A percentile compares a stretch with the other conserved stretches of the same genome.
These are phyloP conservation scores for Bryoerythrophyllum caledonicum DNA, from an alignment of 225 moss, liverwort and hornwort genomes.

Conservation along the genomic window DNA sequence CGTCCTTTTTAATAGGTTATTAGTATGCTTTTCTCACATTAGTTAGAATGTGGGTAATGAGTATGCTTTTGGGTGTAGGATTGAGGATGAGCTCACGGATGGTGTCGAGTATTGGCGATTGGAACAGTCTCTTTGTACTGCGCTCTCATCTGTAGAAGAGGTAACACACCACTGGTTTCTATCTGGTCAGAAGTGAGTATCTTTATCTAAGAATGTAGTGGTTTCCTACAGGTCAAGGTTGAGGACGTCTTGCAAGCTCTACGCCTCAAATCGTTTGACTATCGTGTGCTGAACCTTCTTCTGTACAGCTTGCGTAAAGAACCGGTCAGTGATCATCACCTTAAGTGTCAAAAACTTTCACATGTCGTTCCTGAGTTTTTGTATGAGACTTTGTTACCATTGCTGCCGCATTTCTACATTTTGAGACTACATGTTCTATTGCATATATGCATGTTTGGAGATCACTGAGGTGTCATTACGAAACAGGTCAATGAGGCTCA, in stretches of 20 bases:
- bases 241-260: slow-evolving; percentile 76
- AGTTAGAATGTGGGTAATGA: no score
- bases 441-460: neutral
- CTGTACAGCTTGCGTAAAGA: slow-evolving; percentile 59
- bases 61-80: slow-evolving; percentile 35
- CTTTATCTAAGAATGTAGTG: slow-evolving; percentile 1
- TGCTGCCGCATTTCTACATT: neutral
- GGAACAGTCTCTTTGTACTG: slow-evolving; percentile 72
- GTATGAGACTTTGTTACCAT: neutral
- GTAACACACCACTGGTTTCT: slow-evolving; percentile 23
- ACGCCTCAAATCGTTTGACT: slow-evolving; percentile 90
- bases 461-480: slow-evolving; percentile 3
- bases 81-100: slow-evolving; percentile 72
- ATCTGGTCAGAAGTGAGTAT: neutral
- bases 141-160: slow-evolving; percentile 39
- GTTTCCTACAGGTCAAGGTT: slow-evolving; percentile 47
- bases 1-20: neutral
- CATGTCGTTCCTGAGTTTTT: neutral
- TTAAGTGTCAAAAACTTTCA: neutral
- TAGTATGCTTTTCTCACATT: no score
- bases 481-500: slow-evolving; percentile 69
- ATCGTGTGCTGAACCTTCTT: slow-evolving; percentile 87
- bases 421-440: neutral
- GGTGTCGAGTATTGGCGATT: slow-evolving; percentile 90
- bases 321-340: slow-evolving; percentile 33